Evolutionary conservation across 2,329 filamentous ascomycete genomes (phyloP).

Genomic region (Curvularia sp.): DNA sequence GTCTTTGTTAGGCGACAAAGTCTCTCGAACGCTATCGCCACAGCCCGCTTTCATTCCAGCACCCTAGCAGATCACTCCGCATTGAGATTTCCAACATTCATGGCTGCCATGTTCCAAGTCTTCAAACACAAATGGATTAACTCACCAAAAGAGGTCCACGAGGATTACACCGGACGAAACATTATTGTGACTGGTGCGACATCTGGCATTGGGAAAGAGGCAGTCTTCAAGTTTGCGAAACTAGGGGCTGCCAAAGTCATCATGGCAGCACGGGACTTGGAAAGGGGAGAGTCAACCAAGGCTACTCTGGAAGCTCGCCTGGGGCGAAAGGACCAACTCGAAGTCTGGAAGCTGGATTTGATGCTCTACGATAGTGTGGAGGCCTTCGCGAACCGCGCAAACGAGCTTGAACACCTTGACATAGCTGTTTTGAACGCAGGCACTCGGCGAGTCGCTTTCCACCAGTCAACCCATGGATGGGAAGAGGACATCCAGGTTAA

Average conservation of each 20-base stretch:
- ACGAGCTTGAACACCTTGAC: constrained; percentile 44
- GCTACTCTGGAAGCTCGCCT: constrained; percentile 36
- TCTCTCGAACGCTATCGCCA: not conserved
- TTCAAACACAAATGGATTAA: constrained; percentile 45
- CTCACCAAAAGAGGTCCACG: constrained; percentile 43
- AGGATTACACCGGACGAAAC: constrained; percentile 48
- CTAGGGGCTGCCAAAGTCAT: constrained; percentile 49
- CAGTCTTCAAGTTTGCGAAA: constrained; percentile 47
- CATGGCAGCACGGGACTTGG: constrained; percentile 45
- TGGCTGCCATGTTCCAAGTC: constrained; percentile 33
- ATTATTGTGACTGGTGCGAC: constrained; percentile 57
- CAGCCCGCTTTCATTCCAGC: not conserved
- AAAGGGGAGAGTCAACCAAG: constrained; percentile 49
- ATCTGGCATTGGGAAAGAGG: constrained; percentile 50
- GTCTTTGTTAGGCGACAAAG: not conserved
- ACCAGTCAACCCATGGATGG: constrained; percentile 44
- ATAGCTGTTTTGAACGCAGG: constrained; percentile 53
- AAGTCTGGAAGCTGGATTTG: constrained; percentile 50
- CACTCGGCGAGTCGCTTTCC: constrained; percentile 32
- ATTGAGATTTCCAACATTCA: constrained; percentile 9
- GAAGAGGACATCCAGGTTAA: constrained; percentile 64
- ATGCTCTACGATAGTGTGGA: constrained; percentile 44
- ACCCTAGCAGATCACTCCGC: not conserved
- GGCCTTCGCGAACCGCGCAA: constrained; percentile 41
- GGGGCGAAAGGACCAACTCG: constrained; percentile 36